These are phyloP conservation scores for Coemansia sp. DNA, from an alignment of 192 early-diverging fungal genomes.

Conservation along the genomic window DNA sequence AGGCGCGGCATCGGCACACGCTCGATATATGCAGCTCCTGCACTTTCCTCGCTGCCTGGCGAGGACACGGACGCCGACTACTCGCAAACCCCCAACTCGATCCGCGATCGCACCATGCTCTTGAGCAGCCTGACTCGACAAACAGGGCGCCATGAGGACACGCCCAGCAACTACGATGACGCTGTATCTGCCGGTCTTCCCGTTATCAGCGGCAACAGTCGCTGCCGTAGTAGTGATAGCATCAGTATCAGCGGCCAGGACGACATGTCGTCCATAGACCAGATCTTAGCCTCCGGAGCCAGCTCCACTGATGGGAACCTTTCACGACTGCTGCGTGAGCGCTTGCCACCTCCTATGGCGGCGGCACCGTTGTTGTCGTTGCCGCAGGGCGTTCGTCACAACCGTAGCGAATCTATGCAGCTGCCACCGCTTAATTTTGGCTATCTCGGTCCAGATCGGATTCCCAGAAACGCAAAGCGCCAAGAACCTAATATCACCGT, in stretches of 20 bases:
- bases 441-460: slow-evolving; percentile 31
- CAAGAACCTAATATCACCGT: slow-evolving; percentile 6
- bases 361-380: not conserved
- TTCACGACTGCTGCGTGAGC: slow-evolving; percentile 45
- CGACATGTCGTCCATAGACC: slow-evolving; percentile 44
- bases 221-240: slow-evolving; percentile 1
- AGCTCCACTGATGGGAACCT: slow-evolving; percentile 26
- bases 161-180: slow-evolving; percentile 19
- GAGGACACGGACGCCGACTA: slow-evolving; percentile 29
- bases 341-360: slow-evolving; percentile 12
- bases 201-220: not conserved
- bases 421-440: slow-evolving; percentile 35
- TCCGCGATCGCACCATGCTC: slow-evolving; percentile 53
- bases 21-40: slow-evolving; percentile 26
- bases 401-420: not conserved
- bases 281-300: slow-evolving; percentile 31
- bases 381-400: not conserved
- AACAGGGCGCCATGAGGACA: slow-evolving; percentile 28
- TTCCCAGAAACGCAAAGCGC: slow-evolving; percentile 46
- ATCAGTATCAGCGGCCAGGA: slow-evolving; percentile 37
- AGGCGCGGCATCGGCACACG: slow-evolving; percentile 30
- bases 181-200: not conserved
- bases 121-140: slow-evolving; percentile 38
- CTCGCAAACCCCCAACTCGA: slow-evolving; percentile 52
- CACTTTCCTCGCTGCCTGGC: not conserved